Conservation (phyloP, 2,329 filamentous ascomycete species). For the Colletotrichum filicis region DNA sequence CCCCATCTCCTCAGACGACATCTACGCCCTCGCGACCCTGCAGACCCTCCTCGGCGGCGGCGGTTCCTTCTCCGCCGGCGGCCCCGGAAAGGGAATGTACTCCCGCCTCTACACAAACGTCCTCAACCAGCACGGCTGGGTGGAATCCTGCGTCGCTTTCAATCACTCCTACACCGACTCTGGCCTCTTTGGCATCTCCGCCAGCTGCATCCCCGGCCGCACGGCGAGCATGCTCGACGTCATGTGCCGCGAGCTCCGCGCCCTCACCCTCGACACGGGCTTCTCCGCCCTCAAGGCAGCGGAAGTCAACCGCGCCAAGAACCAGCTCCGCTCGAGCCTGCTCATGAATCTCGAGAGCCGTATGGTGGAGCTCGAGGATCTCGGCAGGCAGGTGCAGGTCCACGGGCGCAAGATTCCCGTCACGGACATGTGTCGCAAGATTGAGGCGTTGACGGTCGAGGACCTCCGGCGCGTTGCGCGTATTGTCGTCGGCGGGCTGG, state of each 20-base stretch:
- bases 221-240: constrained; percentile 90
- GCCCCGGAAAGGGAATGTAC: constrained; percentile 99
- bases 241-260: constrained; percentile 89
- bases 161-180: constrained; percentile 98
- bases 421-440: constrained; percentile 89
- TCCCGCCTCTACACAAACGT: constrained; percentile 97
- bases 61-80: constrained; percentile 95
- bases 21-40: constrained; percentile 94
- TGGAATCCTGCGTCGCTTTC: constrained; percentile 94
- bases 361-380: constrained; percentile 97
- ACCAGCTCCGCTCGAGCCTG: constrained; percentile 88
- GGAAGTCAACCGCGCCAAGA: constrained; percentile 95
- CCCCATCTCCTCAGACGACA: constrained; percentile 89
- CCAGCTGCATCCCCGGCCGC: constrained; percentile 82
- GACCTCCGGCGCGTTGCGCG: constrained; percentile 87
- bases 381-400: constrained; percentile 96
- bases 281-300: constrained; percentile 76
- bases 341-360: constrained; percentile 98
- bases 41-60: constrained; percentile 96
- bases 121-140: constrained; percentile 96
- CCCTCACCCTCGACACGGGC: constrained; percentile 80
- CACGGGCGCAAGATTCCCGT: constrained; percentile 93
- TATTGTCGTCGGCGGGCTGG: constrained; percentile 80
- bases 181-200: constrained; percentile 93
- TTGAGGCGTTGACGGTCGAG: constrained; percentile 81